Base-by-base conservation (phyloP, 257 asterid genomes). In the Primulina huaijiensis region DNA sequence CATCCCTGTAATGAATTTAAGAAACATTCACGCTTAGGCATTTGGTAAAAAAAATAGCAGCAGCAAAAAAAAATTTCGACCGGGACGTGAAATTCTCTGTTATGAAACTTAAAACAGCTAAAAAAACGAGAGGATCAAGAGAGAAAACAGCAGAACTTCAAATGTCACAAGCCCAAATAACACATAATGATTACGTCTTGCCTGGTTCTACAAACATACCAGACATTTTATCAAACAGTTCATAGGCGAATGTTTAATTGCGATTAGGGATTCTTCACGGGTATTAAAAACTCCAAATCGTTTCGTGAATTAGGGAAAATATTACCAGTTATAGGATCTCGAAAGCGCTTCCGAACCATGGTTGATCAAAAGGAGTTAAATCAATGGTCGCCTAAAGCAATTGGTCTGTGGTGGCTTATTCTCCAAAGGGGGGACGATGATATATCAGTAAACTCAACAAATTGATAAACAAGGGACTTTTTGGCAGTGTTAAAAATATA, bases 301-400 rank as follows among this genome's bases (percentile, higher is more conserved):
- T 0, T 9, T 35, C 17, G 21, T 10, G 7, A 37, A 16, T 21
- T n/a, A 8, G 3, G 17, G 19, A 29, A 20, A 17, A 5, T 4
- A 7, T 70, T 74, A 83, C 88, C 86, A 53, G 86, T 71, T 55
- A 40, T 76, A 65, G 80, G 73, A 43, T 81, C 82, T 67, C 69
- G 81, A 65, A 74, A 40, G 53, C 81, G 82, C 56, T 72, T 84
- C 21, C 85, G 86, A 65, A 77, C 84, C 88, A 84, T 84, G 46
- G 75, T 27, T 53, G 67, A 65, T 38, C 43, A 69, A 31, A 25
- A 27, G 3, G 23, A 30, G 19, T 16, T 4, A 29, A 27, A 43
- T 14, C 53, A 43, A 38, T 38, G 50, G 16, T 38, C 50, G 50
- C 50, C 50, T 16, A 38, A 38, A 9, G n/a, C 3, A 43, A 43